Percentiles rank a stretch among this genome's conserved stretches.
Evolutionary conservation across 257 asterid genomes (phyloP).

Genomic region (Ilex asprella): DNA sequence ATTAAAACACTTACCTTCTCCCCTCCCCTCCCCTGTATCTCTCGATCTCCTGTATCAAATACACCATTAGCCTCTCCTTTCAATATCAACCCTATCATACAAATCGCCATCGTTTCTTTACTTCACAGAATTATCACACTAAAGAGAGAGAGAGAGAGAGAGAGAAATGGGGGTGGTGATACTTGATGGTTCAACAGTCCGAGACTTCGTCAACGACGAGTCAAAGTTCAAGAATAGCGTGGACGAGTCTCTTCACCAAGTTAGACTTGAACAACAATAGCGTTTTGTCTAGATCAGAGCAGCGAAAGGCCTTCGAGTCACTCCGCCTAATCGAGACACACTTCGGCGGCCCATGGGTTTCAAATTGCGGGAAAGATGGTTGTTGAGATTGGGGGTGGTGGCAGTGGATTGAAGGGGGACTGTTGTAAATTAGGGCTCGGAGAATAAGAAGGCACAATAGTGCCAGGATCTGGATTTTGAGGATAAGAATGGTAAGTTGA

Average conservation of each 20-base stretch:
- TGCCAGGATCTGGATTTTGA: constrained; percentile 45
- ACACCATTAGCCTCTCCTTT: too few relatives aligned
- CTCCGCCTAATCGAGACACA: constrained; percentile 64
- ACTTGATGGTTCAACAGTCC: constrained; percentile 74
- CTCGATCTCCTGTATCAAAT: too few relatives aligned
- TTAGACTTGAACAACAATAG: constrained; percentile 79
- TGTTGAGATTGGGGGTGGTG: constrained; percentile 26
- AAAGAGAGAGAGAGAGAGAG: not conserved
- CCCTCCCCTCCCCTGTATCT: too few relatives aligned
- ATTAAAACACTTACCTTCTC: too few relatives aligned
- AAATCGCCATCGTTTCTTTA: not conserved
- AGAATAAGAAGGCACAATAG: constrained; percentile 40
- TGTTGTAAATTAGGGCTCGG: constrained; percentile 19
- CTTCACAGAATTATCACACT: not conserved
- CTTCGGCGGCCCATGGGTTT: constrained; percentile 33
- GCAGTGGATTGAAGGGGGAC: not conserved
- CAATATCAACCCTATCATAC: too few relatives aligned
- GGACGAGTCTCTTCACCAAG: constrained; percentile 46
- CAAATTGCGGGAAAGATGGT: constrained; percentile 32
- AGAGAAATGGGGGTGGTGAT: constrained; percentile 60
- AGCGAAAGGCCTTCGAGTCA: constrained; percentile 74
- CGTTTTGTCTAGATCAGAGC: constrained; percentile 75
- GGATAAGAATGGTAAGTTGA: constrained; percentile 20
- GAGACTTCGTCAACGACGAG: constrained; percentile 53
- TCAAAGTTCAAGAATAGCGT: constrained; percentile 44